Evolutionary conservation across 257 asterid genomes (phyloP), one percentile per base, ranked within the genome.

Genomic region (Solanum etuberosum): DNA sequence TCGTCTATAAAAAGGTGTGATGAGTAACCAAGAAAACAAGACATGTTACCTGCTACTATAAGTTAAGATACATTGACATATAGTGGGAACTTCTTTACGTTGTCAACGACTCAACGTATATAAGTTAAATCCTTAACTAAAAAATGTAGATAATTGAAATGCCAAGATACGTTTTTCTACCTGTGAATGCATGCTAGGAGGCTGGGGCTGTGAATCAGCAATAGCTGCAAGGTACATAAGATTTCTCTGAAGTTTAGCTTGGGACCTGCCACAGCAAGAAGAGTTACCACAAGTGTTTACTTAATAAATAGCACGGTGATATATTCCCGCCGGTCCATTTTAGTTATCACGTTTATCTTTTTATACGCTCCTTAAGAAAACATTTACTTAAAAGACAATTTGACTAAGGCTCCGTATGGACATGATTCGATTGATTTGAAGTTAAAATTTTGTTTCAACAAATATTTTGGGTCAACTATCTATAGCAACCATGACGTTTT

Each of bases 221-320:
- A 97, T 97, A 10, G 99, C 99, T 29, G 99, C 99, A 6, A 97
- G 97, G 85, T 95, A 97, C 99, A 97, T 97, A 88, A 97, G 91
- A 90, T 97, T 97, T 73, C 98, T 92, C 90, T 97, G 99, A 7
- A 97, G 94, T 85, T 95, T 92, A 2, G 98, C 99, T 87, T 95
- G 99, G 85, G 94, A 94, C 90, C 99, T 97, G 90, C 48, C 72
- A 65, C 70, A 32, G 86, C 15, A 86, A 5, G 31, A 40, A 16
- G 54, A 73, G 21, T 16, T 15, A 20, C 27, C 81, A 15, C 35
- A 5, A 35, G 9, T 68, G 54, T 43, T 42, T 6, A 76, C n/a
- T 23, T n/a, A 21, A 20, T 20, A 37, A 37, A 90, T 27, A 32
- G 25, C 14, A 12, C n/a, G n/a, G 2, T 21, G 21, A 21, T 73